Evolutionary conservation across 768 basidiomycete genomes (phyloP).

Genomic region (Mycena maculata): DNA sequence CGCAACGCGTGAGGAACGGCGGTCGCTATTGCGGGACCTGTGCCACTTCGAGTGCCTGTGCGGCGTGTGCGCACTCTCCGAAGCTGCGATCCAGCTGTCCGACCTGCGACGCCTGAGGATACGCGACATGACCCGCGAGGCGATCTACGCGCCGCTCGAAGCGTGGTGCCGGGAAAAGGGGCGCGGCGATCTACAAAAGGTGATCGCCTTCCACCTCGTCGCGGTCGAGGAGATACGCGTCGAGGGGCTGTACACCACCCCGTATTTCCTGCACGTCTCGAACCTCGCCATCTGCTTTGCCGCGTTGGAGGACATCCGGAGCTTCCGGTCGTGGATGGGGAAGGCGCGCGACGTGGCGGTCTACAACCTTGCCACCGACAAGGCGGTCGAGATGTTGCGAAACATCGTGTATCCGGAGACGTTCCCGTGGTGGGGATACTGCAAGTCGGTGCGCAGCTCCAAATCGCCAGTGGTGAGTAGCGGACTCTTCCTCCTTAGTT

Average conservation of each 20-base stretch:
- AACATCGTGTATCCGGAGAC: constrained; percentile 28
- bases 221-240: constrained; percentile 24
- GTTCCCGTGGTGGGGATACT: constrained; percentile 23
- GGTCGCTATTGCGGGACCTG: neutral
- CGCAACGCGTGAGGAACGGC: constrained; percentile 24
- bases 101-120: constrained; percentile 25
- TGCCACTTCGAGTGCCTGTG: constrained; percentile 31
- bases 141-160: constrained; percentile 7
- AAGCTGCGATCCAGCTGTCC: constrained; percentile 9
- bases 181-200: constrained; percentile 18
- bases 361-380: constrained; percentile 13
- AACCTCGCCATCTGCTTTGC: constrained; percentile 29
- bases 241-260: constrained; percentile 28
- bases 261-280: constrained; percentile 23
- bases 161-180: constrained; percentile 24
- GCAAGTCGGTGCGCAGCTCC: neutral
- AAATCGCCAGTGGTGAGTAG: neutral
- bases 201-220: constrained; percentile 29
- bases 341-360: constrained; percentile 27
- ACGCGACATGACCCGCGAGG: constrained; percentile 1
- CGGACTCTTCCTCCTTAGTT: neutral
- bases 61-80: constrained; percentile 13
- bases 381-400: constrained; percentile 25
- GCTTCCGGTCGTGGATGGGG: constrained; percentile 31
- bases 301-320: constrained; percentile 22